phyloP scores from a whole-genome alignment of 129 eudicot genomes.

The Flaveria brownii region DNA sequence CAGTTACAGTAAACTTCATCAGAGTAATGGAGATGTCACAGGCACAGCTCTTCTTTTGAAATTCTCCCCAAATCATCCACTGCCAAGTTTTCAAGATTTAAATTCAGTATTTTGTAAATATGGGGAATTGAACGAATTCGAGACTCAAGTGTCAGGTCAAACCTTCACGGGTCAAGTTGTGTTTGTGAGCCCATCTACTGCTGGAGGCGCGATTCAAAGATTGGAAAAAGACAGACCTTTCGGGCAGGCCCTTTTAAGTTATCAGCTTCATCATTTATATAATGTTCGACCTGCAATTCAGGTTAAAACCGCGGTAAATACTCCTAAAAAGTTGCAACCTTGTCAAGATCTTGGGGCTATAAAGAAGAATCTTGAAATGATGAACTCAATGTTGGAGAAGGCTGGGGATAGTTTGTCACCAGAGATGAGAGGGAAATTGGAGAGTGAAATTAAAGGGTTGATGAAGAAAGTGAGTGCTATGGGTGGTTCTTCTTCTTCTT shows the following conservation, averaged over 20 bases:
- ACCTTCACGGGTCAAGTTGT: conserved; percentile 43
- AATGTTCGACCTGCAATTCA: conserved; percentile 26
- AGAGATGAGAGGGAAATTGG: conserved; percentile 73
- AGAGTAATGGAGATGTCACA: conserved; percentile 32
- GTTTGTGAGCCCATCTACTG: conserved; percentile 40
- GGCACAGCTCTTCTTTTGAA: conserved; percentile 56
- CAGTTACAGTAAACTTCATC: conserved; percentile 19
- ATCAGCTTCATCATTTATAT: conserved; percentile 37
- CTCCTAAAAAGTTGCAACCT: conserved; percentile 23
- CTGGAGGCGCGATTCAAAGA: conserved; percentile 44
- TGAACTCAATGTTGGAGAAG: conserved; percentile 77
- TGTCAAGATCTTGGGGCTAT: conserved; percentile 48
- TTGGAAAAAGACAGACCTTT: conserved; percentile 56
- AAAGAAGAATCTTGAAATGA: conserved; percentile 72
- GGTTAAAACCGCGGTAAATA: conserved; percentile 17
- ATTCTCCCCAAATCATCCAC: conserved; percentile 43
- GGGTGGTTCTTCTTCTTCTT: conserved; percentile 58
- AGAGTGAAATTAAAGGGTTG: conserved; percentile 65
- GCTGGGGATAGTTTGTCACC: conserved; percentile 60
- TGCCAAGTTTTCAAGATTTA: conserved; percentile 51
- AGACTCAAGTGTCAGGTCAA: conserved; percentile 34
- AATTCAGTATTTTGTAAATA: conserved; percentile 41
- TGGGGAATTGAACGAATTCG: conserved; percentile 51
- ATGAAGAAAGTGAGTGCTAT: conserved; percentile 61
- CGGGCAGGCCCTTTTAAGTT: conserved; percentile 49